These are phyloP conservation scores for Pseudogymnoascus verrucosus DNA, from an alignment of 2,329 filamentous ascomycete species.

Conservation along the genomic window DNA sequence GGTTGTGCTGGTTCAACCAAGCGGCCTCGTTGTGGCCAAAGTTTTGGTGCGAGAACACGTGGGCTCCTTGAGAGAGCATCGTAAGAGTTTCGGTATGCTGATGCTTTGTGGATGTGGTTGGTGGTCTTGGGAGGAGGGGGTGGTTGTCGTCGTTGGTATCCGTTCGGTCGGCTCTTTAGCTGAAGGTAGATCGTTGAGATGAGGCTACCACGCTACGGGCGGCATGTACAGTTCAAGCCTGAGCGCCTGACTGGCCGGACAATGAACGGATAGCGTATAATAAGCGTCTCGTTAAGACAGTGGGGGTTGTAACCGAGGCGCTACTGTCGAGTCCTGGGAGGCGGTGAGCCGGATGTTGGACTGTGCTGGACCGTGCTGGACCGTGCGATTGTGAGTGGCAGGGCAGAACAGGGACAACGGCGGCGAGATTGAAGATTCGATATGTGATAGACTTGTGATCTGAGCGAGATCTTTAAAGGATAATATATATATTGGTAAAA, in stretches of 20 bases:
- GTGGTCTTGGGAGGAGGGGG: not conserved
- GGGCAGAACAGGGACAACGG: not conserved
- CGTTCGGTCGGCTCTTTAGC: not conserved
- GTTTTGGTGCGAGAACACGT: conserved; percentile 56
- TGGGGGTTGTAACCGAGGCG: conserved; percentile 6
- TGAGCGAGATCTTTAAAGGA: not conserved
- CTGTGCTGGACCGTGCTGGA: not conserved
- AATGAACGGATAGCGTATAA: not conserved
- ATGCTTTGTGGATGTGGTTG: not conserved
- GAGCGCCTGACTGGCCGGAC: conserved; percentile 3
- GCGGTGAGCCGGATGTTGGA: conserved; percentile 3
- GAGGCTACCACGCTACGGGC: conserved; percentile 8
- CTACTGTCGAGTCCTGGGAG: conserved; percentile 6
- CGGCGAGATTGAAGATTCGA: not conserved
- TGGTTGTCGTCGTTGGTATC: conserved; percentile 7
- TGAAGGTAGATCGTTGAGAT: conserved; percentile 8
- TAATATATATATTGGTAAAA: not conserved
- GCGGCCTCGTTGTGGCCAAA: conserved; percentile 45
- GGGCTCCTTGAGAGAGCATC: conserved; percentile 50
- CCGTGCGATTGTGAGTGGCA: conserved; percentile 1
- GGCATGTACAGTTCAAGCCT: conserved; percentile 4
- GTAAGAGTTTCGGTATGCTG: conserved; percentile 15
- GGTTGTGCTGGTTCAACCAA: conserved; percentile 52
- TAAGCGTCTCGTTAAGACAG: conserved; percentile 8
- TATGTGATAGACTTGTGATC: not conserved